A percentile compares a stretch with the other conserved stretches of the same genome.
These are phyloP conservation scores for Yamadazyma ubonensis DNA, from an alignment of 805 yeast genomes.

Conservation along the genomic window DNA sequence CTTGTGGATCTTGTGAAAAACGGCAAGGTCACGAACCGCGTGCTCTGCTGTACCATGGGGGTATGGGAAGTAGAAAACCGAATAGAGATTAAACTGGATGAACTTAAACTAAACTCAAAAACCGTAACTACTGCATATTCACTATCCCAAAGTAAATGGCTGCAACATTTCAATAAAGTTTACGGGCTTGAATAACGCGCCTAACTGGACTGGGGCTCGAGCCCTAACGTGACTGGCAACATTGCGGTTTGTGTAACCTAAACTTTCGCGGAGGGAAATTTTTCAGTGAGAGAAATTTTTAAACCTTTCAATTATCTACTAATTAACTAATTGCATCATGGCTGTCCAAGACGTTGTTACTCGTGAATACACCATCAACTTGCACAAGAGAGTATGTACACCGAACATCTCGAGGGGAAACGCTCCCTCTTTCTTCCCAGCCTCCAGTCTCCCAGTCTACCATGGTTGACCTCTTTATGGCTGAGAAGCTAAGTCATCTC, in stretches of 20 bases:
- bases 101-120: too few relatives aligned
- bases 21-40: slow-evolving; percentile 27
- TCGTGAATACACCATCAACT: slow-evolving; percentile 99
- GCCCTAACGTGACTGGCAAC: background rate
- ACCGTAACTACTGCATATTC: too few relatives aligned
- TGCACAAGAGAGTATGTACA: slow-evolving; percentile 94
- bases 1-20: slow-evolving; percentile 3
- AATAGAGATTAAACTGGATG: too few relatives aligned
- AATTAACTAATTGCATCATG: slow-evolving; percentile 30
- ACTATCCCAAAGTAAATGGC: too few relatives aligned
- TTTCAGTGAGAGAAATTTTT: slow-evolving; percentile 17
- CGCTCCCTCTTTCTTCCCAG: too few relatives aligned
- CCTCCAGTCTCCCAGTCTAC: too few relatives aligned
- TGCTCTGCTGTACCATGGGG: slow-evolving; percentile 35
- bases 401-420: too few relatives aligned
- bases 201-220: background rate
- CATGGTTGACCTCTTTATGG: too few relatives aligned
- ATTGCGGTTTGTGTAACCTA: slow-evolving; percentile 9
- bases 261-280: slow-evolving; percentile 8
- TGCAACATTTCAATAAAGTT: background rate
- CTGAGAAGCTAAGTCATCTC: too few relatives aligned
- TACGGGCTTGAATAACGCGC: background rate
- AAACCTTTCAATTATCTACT: slow-evolving; percentile 7
- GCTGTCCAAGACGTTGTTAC: slow-evolving; percentile 99
- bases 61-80: slow-evolving; percentile 36